These are phyloP conservation scores for Ascochyta viciae-villosae DNA, from an alignment of 2,329 filamentous ascomycete genomes.

Conservation along the genomic window DNA sequence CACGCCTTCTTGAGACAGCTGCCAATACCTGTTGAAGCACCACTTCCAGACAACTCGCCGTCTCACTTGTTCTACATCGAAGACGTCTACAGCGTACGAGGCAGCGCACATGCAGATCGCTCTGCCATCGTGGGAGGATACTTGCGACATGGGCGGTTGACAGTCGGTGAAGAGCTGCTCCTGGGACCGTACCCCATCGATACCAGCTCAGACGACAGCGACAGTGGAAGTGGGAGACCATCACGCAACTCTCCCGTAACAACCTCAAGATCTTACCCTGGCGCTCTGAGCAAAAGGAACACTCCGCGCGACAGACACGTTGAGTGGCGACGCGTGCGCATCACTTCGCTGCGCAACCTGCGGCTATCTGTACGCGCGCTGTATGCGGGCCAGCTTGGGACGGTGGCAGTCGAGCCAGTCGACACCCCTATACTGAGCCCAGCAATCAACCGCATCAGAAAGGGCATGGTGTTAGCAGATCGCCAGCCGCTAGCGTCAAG, in stretches of 20 bases:
- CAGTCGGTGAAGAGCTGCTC: conserved; percentile 77
- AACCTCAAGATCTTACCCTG: conserved; percentile 57
- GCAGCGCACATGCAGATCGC: conserved; percentile 50
- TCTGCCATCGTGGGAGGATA: conserved; percentile 80
- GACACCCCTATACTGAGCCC: conserved; percentile 36
- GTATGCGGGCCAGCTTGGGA: conserved; percentile 84
- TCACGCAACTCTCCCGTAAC: conserved; percentile 40
- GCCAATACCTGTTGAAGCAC: conserved; percentile 62
- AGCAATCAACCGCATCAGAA: conserved; percentile 58
- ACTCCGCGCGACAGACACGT: conserved; percentile 25
- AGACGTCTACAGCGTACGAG: conserved; percentile 74
- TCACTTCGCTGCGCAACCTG: conserved; percentile 88
- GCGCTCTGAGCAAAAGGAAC: conserved; percentile 48
- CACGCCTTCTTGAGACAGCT: conserved; percentile 82
- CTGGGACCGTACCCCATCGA: conserved; percentile 71
- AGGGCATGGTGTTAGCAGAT: conserved; percentile 81
- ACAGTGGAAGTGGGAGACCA: conserved; percentile 40
- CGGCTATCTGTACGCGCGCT: conserved; percentile 81
- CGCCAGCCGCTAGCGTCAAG: conserved; percentile 62
- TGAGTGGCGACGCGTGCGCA: conserved; percentile 79
- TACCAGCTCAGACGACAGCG: conserved; percentile 44
- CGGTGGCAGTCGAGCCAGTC: conserved; percentile 73
- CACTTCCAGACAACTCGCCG: conserved; percentile 51
- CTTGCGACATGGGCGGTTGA: conserved; percentile 78
- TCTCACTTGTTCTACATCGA: conserved; percentile 84